phyloP scores from a whole-genome alignment of 2,329 filamentous ascomycete genomes.

The Coleophoma eucalyptorum region DNA sequence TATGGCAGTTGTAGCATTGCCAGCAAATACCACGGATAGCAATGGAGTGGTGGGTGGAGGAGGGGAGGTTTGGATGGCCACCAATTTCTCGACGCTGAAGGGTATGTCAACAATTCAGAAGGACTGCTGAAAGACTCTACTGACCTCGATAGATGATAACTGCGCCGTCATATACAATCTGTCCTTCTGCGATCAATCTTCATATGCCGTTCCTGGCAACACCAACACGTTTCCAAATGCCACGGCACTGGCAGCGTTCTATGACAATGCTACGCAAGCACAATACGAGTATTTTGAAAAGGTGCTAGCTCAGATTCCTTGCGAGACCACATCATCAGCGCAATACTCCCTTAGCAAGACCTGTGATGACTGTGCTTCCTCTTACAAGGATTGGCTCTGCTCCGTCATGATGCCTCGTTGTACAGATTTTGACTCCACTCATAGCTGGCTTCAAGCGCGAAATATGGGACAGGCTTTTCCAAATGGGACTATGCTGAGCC shows the following conservation, averaged over 20 bases:
- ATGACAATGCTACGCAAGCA: constrained; percentile 68
- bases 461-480: constrained; percentile 70
- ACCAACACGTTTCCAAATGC: constrained; percentile 55
- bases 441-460: constrained; percentile 52
- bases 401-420: constrained; percentile 90
- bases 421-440: constrained; percentile 67
- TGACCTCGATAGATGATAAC: constrained; percentile 56
- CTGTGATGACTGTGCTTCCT: constrained; percentile 71
- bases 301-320: constrained; percentile 79
- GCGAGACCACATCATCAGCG: constrained; percentile 69
- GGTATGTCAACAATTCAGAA: constrained; percentile 45
- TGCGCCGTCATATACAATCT: constrained; percentile 85
- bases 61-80: constrained; percentile 67
- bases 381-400: constrained; percentile 95
- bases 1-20: constrained; percentile 66
- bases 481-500: constrained; percentile 56
- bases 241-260: constrained; percentile 62
- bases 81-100: constrained; percentile 74
- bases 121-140: not conserved
- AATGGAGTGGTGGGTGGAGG: constrained; percentile 63
- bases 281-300: constrained; percentile 78
- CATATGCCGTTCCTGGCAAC: constrained; percentile 88
- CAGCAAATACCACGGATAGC: constrained; percentile 48
- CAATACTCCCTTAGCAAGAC: constrained; percentile 76
- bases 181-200: constrained; percentile 82